Conservation (phyloP, 768 basidiomycete genomes). For the Mrakia frigida region DNA sequence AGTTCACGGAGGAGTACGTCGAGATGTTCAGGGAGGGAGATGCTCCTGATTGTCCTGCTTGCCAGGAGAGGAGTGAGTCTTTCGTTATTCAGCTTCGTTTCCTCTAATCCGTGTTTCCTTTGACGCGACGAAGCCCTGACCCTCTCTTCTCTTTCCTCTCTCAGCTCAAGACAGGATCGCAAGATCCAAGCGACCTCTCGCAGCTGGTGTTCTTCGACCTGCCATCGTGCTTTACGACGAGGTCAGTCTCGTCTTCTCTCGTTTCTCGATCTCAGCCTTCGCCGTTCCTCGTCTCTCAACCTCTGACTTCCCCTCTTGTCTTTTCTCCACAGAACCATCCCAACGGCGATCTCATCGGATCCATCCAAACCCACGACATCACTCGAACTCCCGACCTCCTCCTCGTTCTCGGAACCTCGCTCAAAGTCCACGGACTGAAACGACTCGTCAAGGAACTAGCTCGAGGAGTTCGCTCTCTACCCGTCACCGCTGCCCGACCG, state of each 20-base stretch:
- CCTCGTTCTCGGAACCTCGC: constrained; percentile 93
- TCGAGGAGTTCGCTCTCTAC: constrained; percentile 62
- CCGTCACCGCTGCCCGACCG: constrained; percentile 46
- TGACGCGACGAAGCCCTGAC: background rate
- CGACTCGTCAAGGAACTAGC: constrained; percentile 93
- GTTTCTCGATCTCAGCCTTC: background rate
- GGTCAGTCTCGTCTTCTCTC: constrained; percentile 23
- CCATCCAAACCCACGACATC: constrained; percentile 70
- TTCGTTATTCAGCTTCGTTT: background rate
- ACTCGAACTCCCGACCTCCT: constrained; percentile 79
- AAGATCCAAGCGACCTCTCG: constrained; percentile 70
- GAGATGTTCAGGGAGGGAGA: constrained; percentile 61
- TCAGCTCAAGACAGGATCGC: constrained; percentile 71
- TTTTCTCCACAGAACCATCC: constrained; percentile 59
- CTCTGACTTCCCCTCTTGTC: background rate
- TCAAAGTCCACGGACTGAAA: constrained; percentile 93
- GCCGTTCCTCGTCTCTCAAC: background rate
- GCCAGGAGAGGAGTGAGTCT: constrained; percentile 67
- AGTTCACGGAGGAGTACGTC: constrained; percentile 62
- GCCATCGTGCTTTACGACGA: constrained; percentile 95
- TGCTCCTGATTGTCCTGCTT: constrained; percentile 83
- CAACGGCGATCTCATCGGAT: constrained; percentile 83
- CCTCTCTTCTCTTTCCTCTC: constrained; percentile 29
- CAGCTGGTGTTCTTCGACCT: constrained; percentile 80
- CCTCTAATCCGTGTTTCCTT: background rate